Conservation (phyloP, 208 protist species). For the Trypanosomatidae sp. region DNA sequence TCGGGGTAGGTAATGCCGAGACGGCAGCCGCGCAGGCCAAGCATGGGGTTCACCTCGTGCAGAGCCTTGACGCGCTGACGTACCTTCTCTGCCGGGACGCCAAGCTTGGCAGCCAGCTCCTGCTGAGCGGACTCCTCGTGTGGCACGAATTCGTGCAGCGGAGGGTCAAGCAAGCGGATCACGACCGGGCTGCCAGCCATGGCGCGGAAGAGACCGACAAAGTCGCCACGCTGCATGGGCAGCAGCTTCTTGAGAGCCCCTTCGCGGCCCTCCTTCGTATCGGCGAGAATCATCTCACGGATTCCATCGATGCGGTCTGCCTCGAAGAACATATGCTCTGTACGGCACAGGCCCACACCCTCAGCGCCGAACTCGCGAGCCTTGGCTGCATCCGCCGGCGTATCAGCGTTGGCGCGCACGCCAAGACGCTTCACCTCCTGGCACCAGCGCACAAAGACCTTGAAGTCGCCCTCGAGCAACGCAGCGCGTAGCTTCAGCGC, state of each 20-base stretch:
- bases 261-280: constrained; percentile 65
- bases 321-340: constrained; percentile 98
- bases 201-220: constrained; percentile 89
- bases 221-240: constrained; percentile 90
- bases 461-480: constrained; percentile 75
- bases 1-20: constrained; percentile 94
- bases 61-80: constrained; percentile 74
- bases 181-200: constrained; percentile 91
- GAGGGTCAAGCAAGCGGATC: constrained; percentile 95
- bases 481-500: constrained; percentile 64
- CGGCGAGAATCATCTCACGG: constrained; percentile 94
- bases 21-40: constrained; percentile 94
- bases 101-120: constrained; percentile 75
- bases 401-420: constrained; percentile 94
- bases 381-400: constrained; percentile 65
- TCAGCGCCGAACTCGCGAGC: constrained; percentile 91
- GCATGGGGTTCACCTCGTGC: constrained; percentile 96
- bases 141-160: constrained; percentile 96
- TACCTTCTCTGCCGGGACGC: constrained; percentile 62
- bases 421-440: constrained; percentile 73
- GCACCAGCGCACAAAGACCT: constrained; percentile 78
- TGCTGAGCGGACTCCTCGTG: constrained; percentile 60
- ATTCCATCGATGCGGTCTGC: constrained; percentile 81
- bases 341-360: constrained; percentile 94
- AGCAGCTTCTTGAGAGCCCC: constrained; percentile 86